A percentile compares a stretch with the other conserved stretches of the same genome.
These are phyloP conservation scores for Diutina sp. DNA, from an alignment of 1,139 yeast species.

Conservation along the genomic window DNA sequence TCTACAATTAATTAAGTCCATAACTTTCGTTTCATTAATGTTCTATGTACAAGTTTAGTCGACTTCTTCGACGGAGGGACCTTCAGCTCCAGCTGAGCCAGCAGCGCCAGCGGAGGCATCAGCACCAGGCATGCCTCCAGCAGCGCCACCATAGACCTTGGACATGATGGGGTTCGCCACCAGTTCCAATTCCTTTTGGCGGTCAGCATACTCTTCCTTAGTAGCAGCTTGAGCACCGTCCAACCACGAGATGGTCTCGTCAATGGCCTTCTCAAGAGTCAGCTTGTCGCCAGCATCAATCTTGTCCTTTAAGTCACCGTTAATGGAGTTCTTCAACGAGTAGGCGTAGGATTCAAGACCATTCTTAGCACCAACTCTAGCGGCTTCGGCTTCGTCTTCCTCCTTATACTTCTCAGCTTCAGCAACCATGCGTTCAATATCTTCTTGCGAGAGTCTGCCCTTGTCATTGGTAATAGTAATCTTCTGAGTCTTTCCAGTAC, in stretches of 20 bases:
- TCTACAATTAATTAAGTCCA: no score
- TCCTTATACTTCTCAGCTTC: conserved; percentile 88
- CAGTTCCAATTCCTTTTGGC: conserved; percentile 2
- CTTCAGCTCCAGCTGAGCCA: conserved; percentile 1
- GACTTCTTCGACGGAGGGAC: conserved; percentile 3
- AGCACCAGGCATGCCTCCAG: conserved; percentile 9
- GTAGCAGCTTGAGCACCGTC: neutral
- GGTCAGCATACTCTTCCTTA: neutral
- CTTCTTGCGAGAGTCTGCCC: conserved; percentile 91
- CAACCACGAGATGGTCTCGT: conserved; percentile 1
- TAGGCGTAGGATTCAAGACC: conserved; percentile 1
- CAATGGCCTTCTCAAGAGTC: conserved; percentile 6
- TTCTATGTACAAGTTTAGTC: neutral
- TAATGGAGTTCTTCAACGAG: conserved; percentile 9
- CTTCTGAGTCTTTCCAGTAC: conserved; percentile 79
- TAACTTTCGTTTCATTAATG: neutral
- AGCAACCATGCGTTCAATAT: conserved; percentile 87
- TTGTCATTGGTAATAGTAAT: conserved; percentile 93
- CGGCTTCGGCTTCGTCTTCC: conserved; percentile 36
- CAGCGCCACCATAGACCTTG: conserved; percentile 14
- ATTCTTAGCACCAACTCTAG: neutral
- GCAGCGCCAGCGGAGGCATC: neutral
- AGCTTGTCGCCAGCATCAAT: conserved; percentile 24
- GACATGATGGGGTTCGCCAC: conserved; percentile 2
- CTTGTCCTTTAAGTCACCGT: conserved; percentile 37